These are phyloP conservation scores for Blastocystis sp. DNA, from an alignment of 352 stramenopile species.

Conservation along the genomic window DNA sequence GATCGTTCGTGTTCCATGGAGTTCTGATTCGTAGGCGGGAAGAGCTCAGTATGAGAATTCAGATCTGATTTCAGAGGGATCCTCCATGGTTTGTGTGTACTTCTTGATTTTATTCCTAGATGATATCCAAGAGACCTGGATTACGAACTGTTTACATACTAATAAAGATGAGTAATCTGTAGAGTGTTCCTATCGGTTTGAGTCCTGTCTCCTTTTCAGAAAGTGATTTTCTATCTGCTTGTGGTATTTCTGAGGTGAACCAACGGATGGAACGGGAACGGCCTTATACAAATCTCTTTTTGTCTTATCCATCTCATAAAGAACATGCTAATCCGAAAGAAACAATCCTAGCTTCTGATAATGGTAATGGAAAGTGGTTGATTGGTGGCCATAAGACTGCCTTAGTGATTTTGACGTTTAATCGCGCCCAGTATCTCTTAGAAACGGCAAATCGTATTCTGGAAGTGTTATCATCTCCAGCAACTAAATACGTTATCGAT, in stretches of 20 bases:
- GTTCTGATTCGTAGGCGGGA: not conserved
- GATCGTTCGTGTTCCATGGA: not conserved
- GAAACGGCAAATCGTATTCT: conserved; percentile 74
- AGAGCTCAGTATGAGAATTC: conserved; percentile 6
- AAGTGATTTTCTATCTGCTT: not conserved
- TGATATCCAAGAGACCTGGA: not conserved
- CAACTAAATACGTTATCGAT: conserved; percentile 73
- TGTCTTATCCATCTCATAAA: not conserved
- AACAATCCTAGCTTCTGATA: not conserved
- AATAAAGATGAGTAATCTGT: not conserved
- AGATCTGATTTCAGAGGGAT: not conserved
- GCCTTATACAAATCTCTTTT: not conserved
- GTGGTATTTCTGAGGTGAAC: not conserved
- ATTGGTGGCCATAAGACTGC: conserved; percentile 45
- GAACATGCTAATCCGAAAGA: not conserved
- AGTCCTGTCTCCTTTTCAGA: not conserved
- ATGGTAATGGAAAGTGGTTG: not conserved
- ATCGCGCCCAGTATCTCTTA: conserved; percentile 76
- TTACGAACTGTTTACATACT: not conserved
- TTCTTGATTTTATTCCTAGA: conserved; percentile 1
- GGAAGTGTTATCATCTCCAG: conserved; percentile 61
- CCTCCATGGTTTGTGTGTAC: not conserved
- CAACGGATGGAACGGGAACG: not conserved
- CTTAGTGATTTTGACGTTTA: conserved; percentile 77
- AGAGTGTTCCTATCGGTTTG: not conserved